These are phyloP conservation scores for Xylariomycetidae sp. DNA, from an alignment of 2,329 filamentous ascomycete genomes.

Conservation along the genomic window DNA sequence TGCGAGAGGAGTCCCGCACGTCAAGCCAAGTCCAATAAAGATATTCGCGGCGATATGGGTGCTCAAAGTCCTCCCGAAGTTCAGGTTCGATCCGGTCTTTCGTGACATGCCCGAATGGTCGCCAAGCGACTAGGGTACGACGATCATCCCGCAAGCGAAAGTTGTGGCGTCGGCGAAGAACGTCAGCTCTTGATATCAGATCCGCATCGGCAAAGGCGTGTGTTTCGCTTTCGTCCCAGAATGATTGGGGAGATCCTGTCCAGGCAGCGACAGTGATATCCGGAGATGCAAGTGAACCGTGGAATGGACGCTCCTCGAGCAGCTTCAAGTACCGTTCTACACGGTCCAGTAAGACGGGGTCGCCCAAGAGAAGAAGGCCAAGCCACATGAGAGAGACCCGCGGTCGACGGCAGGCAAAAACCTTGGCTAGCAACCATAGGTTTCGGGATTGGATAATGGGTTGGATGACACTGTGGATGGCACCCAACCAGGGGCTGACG, in stretches of 20 bases:
- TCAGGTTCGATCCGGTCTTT: slow-evolving; percentile 3
- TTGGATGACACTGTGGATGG: not conserved
- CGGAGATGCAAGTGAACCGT: slow-evolving; percentile 3
- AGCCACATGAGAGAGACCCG: slow-evolving; percentile 3
- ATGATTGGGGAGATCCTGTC: slow-evolving; percentile 7
- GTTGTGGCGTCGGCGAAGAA: slow-evolving; percentile 6
- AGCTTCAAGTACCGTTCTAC: slow-evolving; percentile 3
- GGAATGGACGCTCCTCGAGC: slow-evolving; percentile 3
- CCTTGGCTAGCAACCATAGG: slow-evolving; percentile 2
- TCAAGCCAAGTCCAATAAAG: slow-evolving; percentile 2
- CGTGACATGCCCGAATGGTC: slow-evolving; percentile 3
- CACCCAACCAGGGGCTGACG: slow-evolving; percentile 23
- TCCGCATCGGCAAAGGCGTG: too few relatives aligned
- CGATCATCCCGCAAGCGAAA: slow-evolving; percentile 2
- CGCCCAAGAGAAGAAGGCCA: slow-evolving; percentile 4
- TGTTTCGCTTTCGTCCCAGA: slow-evolving; percentile 5
- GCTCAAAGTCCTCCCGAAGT: slow-evolving; percentile 1
- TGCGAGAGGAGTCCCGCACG: not conserved
- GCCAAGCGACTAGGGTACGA: slow-evolving; percentile 3
- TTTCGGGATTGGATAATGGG: slow-evolving; percentile 1
- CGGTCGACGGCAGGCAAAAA: slow-evolving; percentile 4
- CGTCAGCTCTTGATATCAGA: slow-evolving; percentile 3
- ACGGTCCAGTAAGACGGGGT: slow-evolving; percentile 2
- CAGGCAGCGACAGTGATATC: slow-evolving; percentile 4
- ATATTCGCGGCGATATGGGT: not conserved